Base-by-base conservation (phyloP, 352 stramenopile species). In the Pythium sukuiense region DNA sequence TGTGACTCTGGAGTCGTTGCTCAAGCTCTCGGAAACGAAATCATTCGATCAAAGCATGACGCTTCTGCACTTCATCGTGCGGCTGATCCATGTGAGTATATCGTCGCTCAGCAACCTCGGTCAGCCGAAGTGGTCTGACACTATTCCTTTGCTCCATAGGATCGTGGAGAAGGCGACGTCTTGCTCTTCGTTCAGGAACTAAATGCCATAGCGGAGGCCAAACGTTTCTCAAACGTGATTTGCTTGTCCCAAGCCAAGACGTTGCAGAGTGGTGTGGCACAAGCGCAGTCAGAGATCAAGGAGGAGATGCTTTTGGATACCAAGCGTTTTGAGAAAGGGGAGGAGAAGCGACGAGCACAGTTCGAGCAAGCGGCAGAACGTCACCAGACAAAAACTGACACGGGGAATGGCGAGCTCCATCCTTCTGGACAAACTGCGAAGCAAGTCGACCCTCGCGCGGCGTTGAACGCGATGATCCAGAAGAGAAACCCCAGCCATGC, bases 1-100 rank as follows among this genome's bases (percentile, higher is more conserved):
- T 29, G 76, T 95, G 27, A 92, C 83, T 1, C 70, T 95, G 3
- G 76, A 76, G 11, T 95, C 86, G 8, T 53, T 95, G 52, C 73
- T 95, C 4, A 95, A 95, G 79, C 70, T 94, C 5, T 93, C 86
- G 0, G 86, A 94, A 55, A 94, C 86, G n/a, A 91, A 92, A 61
- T 85, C 86, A 5, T 76, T 92, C 13, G 84, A 92, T 61, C 77
- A 82, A 64, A 89, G 67, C 27, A 83, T 84, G 55, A 92, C 83
- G 6, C 63, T 94, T 2, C 68, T 93, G 39, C 83, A 92, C 48
- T 94, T 92, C 50, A 89, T 90, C 59, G 76, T 90, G 59, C 82
- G 86, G 52, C 74, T 93, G 26, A 89, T 93, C 54, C 80, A 93
- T 24, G 85, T 90, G 74, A 46, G 83, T 75, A 14, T 26, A 55